Base-by-base conservation (phyloP, 805 yeast genomes). In the Clavispora vitiphila region DNA sequence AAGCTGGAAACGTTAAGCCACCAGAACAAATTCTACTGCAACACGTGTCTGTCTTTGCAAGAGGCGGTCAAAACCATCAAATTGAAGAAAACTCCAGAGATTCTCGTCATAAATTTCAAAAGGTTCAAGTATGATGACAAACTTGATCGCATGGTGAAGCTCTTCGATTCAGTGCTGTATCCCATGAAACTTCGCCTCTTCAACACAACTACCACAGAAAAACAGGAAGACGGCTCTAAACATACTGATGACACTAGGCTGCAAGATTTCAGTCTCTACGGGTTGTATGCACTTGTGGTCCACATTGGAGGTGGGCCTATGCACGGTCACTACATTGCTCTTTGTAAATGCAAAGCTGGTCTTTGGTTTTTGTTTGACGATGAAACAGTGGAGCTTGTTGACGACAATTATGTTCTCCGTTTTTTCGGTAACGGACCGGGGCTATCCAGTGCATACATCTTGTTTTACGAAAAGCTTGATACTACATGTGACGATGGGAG, bases 221-320 rank as follows among this genome's bases (percentile, higher is more conserved):
- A 10, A 19, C 16, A 7, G 16, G 24, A 8, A 4, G 35, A 32
- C 2, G 8, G 11, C 11, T 10, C 6, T 14, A 35, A 35, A 21
- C 11, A 8, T 6, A 5, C 11, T 2, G 38, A 24, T 7, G 31
- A 24, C 19, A 6, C 16, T 5, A 35, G 23, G 15, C 53, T 74
- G 35, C 78, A 77, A 52, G 63, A 60, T 23, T 60, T 60, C 40
- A 53, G 60, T 9, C 69, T 81, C 15, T 93, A 89, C 56, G 96
- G 90, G 54, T 65, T 93, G 38, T 83, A 80, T 48, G 87, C 91
- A 0, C 81, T 91, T 34, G 93, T 93, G 10, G 89, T 93, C 9
- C 99, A 93, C 58, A 81, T 93, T 51, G 99, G 99, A 5, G 95
- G 96, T 4, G 97, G 98, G 0, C 97, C 98, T 1, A 89, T 88